Conservation (phyloP, 1,139 yeast species). For the Pichia kudriavzevii region DNA sequence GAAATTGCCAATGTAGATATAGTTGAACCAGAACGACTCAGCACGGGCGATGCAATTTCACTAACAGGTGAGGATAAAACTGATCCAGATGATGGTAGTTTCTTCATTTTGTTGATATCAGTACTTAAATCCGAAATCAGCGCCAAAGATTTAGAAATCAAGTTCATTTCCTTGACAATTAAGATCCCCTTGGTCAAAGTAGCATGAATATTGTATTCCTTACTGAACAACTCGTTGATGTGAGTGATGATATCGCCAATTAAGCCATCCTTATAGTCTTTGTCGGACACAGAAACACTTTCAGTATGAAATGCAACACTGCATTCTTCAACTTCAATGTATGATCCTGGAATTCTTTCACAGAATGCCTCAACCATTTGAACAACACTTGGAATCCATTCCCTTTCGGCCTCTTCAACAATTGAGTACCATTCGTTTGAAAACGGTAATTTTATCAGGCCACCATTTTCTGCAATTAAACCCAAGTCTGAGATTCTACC, state of each 20-base stretch:
- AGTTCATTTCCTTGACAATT: conserved; percentile 54
- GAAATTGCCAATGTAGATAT: conserved; percentile 7
- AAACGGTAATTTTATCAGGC: conserved; percentile 51
- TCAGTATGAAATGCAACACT: conserved; percentile 72
- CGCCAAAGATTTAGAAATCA: conserved; percentile 46
- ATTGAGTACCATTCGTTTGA: conserved; percentile 59
- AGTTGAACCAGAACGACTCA: no score
- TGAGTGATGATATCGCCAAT: conserved; percentile 85
- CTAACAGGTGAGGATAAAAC: conserved; percentile 20
- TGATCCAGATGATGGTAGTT: conserved; percentile 18
- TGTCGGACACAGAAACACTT: conserved; percentile 48
- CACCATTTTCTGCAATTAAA: conserved; percentile 86
- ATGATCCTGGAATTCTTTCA: conserved; percentile 77
- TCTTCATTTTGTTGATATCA: conserved; percentile 13
- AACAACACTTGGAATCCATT: conserved; percentile 58
- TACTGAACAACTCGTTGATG: conserved; percentile 65
- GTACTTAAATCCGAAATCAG: conserved; percentile 30
- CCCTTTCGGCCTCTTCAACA: conserved; percentile 38
- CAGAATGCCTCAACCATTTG: conserved; percentile 58
- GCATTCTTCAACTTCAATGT: conserved; percentile 65
- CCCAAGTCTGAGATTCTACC: conserved; percentile 67
- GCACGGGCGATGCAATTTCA: conserved; percentile 19
- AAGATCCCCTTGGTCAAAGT: conserved; percentile 61
- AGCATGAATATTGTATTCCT: conserved; percentile 63
- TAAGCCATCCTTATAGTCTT: conserved; percentile 55